These are phyloP conservation scores for Penicillium pancosmium DNA, from an alignment of 495 filamentous ascomycete species.

Conservation along the genomic window DNA sequence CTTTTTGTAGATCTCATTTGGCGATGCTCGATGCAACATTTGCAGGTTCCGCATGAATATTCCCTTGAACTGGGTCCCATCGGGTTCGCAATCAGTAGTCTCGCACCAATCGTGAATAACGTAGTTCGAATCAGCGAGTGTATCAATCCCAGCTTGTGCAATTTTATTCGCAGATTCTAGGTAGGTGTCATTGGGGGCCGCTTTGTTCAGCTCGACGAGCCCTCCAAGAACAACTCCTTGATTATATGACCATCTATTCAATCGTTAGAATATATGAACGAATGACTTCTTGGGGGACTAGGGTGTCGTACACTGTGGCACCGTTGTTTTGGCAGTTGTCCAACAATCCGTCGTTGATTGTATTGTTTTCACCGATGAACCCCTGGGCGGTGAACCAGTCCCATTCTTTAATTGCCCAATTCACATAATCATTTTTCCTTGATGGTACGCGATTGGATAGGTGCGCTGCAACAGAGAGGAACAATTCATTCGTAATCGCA, in stretches of 20 bases:
- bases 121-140: slow-evolving; percentile 51
- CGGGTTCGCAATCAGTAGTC: slow-evolving; percentile 57
- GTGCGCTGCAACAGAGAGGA: slow-evolving; percentile 67
- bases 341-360: slow-evolving; percentile 73
- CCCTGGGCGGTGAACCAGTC: slow-evolving; percentile 67
- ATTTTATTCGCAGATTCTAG: slow-evolving; percentile 61
- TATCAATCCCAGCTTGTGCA: slow-evolving; percentile 62
- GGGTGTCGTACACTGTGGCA: slow-evolving; percentile 41
- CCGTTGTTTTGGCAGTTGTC: slow-evolving; percentile 67
- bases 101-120: slow-evolving; percentile 70
- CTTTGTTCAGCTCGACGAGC: slow-evolving; percentile 65
- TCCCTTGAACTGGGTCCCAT: slow-evolving; percentile 77
- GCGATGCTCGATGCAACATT: slow-evolving; percentile 55
- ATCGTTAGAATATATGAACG: not conserved
- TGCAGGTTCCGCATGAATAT: slow-evolving; percentile 73
- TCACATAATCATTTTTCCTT: slow-evolving; percentile 54
- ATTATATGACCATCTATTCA: slow-evolving; percentile 69
- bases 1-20: slow-evolving; percentile 50
- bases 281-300: no score
- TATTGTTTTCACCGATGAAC: slow-evolving; percentile 65
- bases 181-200: slow-evolving; percentile 53
- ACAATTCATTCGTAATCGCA: slow-evolving; percentile 78
- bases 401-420: slow-evolving; percentile 62
- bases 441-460: slow-evolving; percentile 66
- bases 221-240: slow-evolving; percentile 78